phyloP scores from a whole-genome alignment of 768 basidiomycete species.

The Sporobolomyces phaffii region DNA sequence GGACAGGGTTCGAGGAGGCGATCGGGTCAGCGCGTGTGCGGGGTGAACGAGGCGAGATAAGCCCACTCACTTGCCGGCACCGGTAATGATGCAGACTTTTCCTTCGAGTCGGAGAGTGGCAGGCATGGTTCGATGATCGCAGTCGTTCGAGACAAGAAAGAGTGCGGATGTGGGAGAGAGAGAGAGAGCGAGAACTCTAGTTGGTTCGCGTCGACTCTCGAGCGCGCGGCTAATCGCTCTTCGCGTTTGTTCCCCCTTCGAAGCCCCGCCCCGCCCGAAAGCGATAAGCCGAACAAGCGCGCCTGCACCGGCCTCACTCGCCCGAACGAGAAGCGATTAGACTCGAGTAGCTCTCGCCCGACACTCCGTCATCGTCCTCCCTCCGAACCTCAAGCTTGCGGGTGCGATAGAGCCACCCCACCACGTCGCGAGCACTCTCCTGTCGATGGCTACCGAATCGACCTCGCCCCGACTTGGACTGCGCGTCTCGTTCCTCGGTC shows the following conservation, averaged over 20 bases:
- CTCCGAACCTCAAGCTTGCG: too few species aligned
- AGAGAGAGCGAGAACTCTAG: background rate
- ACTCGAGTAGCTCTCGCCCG: too few species aligned
- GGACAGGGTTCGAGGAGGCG: background rate
- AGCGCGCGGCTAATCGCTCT: background rate
- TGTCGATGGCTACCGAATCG: too few species aligned
- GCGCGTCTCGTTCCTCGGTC: conserved; percentile 40
- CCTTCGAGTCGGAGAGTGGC: conserved; percentile 37
- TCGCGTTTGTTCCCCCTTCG: background rate
- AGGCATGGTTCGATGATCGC: background rate
- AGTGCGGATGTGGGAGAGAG: background rate
- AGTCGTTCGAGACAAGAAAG: background rate
- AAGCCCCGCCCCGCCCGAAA: background rate
- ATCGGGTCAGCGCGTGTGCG: background rate
- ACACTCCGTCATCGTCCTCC: too few species aligned
- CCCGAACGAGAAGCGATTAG: too few species aligned
- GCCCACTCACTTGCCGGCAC: conserved; percentile 71
- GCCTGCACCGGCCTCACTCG: too few species aligned
- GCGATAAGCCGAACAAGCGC: too few species aligned
- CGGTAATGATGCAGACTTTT: conserved; percentile 74
- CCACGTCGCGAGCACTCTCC: too few species aligned
- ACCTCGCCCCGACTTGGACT: background rate
- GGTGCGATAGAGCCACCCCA: too few species aligned
- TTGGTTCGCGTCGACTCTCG: background rate
- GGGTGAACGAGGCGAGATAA: background rate